phyloP scores from a whole-genome alignment of 495 filamentous ascomycete genomes.

The Aspergillus nidulans region DNA sequence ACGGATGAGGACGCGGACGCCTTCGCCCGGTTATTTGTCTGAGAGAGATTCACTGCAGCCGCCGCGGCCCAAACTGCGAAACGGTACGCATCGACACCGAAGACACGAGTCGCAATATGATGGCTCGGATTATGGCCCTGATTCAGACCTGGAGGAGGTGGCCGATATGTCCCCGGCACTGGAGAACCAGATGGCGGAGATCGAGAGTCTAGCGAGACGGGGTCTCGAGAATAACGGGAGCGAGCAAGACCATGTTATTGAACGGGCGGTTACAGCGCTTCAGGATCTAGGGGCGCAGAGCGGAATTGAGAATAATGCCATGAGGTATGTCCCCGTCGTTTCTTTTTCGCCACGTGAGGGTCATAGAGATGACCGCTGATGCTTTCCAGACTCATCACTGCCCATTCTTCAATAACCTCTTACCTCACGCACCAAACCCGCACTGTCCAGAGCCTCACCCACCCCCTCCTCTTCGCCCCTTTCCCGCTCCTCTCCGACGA shows the following conservation, averaged over 20 bases:
- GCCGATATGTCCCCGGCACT: conserved; percentile 67
- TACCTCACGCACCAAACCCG: conserved; percentile 83
- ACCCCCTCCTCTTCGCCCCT: conserved; percentile 54
- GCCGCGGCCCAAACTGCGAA: conserved; percentile 26
- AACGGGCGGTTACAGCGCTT: conserved; percentile 66
- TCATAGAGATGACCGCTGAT: conserved; percentile 16
- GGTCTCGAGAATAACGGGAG: conserved; percentile 70
- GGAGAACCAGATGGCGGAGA: conserved; percentile 69
- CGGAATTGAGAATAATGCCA: conserved; percentile 71
- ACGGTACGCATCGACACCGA: conserved; percentile 36
- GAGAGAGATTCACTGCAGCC: conserved; percentile 26
- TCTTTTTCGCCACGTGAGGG: conserved; percentile 1
- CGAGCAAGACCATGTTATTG: conserved; percentile 61
- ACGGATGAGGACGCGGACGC: conserved; percentile 25
- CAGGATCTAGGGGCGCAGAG: conserved; percentile 79
- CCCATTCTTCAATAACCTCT: conserved; percentile 77
- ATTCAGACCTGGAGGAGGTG: conserved; percentile 67
- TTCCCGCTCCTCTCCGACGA: conserved; percentile 58
- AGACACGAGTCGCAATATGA: conserved; percentile 51
- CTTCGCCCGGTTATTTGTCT: conserved; percentile 26
- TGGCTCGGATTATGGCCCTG: conserved; percentile 56
- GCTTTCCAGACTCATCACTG: conserved; percentile 68
- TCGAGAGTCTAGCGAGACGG: conserved; percentile 68
- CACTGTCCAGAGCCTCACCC: conserved; percentile 72
- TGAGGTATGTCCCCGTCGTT: conserved; percentile 59